A percentile compares a stretch with the other conserved stretches of the same genome.
Conservation (phyloP, 2,329 filamentous ascomycete genomes). For the Lasiodiplodia theobromae region DNA sequence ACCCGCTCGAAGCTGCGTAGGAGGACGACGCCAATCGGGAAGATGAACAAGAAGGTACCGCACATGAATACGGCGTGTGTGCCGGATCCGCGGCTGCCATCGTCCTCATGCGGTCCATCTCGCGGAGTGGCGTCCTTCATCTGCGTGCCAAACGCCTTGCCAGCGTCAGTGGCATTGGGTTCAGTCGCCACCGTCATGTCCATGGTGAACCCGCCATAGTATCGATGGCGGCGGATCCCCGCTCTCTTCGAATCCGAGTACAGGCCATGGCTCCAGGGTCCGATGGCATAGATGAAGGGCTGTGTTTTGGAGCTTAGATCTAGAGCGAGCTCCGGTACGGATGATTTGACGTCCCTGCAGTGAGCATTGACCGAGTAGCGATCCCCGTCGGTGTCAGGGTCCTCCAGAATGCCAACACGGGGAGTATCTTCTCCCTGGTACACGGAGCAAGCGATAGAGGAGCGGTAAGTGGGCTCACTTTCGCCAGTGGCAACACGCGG, state of each 20-base stretch:
- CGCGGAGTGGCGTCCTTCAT: slow-evolving; percentile 23
- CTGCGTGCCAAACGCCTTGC: slow-evolving; percentile 31
- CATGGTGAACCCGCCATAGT: slow-evolving; percentile 63
- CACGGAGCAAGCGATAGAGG: slow-evolving; percentile 47
- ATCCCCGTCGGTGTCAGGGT: slow-evolving; percentile 14
- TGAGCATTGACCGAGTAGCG: slow-evolving; percentile 57
- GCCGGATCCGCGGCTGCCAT: slow-evolving; percentile 39
- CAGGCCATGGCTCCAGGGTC: slow-evolving; percentile 54
- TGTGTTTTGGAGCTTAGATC: slow-evolving; percentile 58
- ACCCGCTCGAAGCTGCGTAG: slow-evolving; percentile 61
- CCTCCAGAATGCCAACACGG: slow-evolving; percentile 39
- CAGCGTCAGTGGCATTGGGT: slow-evolving; percentile 34
- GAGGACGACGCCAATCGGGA: slow-evolving; percentile 64
- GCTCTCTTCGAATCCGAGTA: slow-evolving; percentile 54
- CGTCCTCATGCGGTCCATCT: slow-evolving; percentile 30
- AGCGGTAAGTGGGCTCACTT: slow-evolving; percentile 60
- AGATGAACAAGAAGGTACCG: slow-evolving; percentile 61
- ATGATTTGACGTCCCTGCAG: slow-evolving; percentile 63
- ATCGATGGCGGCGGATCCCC: slow-evolving; percentile 59
- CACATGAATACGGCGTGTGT: slow-evolving; percentile 60
- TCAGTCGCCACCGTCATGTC: slow-evolving; percentile 60
- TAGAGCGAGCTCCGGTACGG: slow-evolving; percentile 39
- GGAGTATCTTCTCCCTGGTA: slow-evolving; percentile 56
- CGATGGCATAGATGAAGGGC: slow-evolving; percentile 64
- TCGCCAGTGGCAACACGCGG: slow-evolving; percentile 60